Percentiles rank a stretch among this genome's conserved stretches.
Evolutionary conservation across 805 yeast species (phyloP).

Genomic region (Metschnikowia colocasiae): DNA sequence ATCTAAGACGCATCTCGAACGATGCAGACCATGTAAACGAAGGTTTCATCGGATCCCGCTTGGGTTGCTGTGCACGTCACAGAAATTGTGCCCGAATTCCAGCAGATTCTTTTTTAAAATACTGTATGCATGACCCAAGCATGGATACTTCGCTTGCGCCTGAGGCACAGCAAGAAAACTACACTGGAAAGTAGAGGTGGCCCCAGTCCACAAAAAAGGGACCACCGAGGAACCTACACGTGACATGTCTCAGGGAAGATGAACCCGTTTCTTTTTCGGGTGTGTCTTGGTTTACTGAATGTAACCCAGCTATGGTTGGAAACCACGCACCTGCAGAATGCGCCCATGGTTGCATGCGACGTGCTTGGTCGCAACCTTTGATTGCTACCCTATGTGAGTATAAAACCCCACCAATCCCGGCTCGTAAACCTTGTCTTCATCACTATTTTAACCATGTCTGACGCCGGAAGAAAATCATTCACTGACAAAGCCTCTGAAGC

Average conservation of each 20-base stretch:
- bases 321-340: slow-evolving; percentile 5
- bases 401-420: slow-evolving; percentile 3
- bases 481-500: slow-evolving; percentile 65
- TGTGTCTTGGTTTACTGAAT: background rate
- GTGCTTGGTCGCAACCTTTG: slow-evolving; percentile 1
- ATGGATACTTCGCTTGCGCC: background rate
- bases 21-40: background rate
- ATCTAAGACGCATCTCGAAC: no score
- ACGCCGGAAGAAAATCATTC: slow-evolving; percentile 72
- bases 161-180: background rate
- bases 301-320: background rate
- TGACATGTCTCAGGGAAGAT: background rate
- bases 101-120: background rate
- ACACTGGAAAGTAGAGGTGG: background rate
- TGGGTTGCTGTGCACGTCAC: background rate
- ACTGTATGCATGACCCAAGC: slow-evolving; percentile 2
- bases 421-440: background rate
- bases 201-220: background rate
- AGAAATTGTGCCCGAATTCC: background rate
- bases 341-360: slow-evolving; percentile 1
- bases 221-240: background rate
- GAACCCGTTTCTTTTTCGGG: background rate
- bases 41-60: background rate
- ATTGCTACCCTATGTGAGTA: slow-evolving; percentile 7
- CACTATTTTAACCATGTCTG: slow-evolving; percentile 26